Conservation (phyloP, 371 early-diverging fungal genomes). For the Sporodiniella umbellata region DNA sequence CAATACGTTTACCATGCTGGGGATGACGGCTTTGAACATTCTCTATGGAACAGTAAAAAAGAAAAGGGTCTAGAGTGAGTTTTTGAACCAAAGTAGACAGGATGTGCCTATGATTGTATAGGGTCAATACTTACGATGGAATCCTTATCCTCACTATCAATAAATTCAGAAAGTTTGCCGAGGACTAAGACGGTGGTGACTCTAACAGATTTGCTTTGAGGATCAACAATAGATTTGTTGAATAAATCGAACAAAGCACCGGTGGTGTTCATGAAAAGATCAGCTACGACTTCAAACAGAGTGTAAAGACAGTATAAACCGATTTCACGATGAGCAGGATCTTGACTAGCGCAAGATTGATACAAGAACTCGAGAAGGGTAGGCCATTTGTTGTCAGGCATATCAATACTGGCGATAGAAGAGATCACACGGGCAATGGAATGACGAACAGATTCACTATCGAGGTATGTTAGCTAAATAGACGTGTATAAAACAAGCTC, state of each 20-base stretch:
- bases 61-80: constrained; percentile 18
- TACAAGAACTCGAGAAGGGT: constrained; percentile 71
- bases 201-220: constrained; percentile 76
- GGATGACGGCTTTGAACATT: constrained; percentile 70
- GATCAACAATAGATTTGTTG: constrained; percentile 66
- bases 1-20: constrained; percentile 81
- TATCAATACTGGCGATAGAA: constrained; percentile 76
- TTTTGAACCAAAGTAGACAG: no score
- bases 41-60: constrained; percentile 22
- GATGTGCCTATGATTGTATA: no score
- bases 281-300: constrained; percentile 80
- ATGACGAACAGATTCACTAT: constrained; percentile 67
- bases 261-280: constrained; percentile 61
- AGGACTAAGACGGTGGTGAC: constrained; percentile 78
- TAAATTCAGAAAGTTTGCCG: constrained; percentile 79
- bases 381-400: constrained; percentile 75
- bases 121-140: constrained; percentile 65
- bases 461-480: background rate
- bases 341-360: constrained; percentile 65
- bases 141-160: constrained; percentile 65
- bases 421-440: constrained; percentile 81
- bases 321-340: constrained; percentile 75
- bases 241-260: constrained; percentile 70
- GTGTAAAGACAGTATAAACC: constrained; percentile 80
- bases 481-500: no score